A percentile compares a stretch with the other conserved stretches of the same genome.
These are phyloP conservation scores for Dipteronia sinensis DNA, from an alignment of 345 rosid genomes.

Conservation along the genomic window DNA sequence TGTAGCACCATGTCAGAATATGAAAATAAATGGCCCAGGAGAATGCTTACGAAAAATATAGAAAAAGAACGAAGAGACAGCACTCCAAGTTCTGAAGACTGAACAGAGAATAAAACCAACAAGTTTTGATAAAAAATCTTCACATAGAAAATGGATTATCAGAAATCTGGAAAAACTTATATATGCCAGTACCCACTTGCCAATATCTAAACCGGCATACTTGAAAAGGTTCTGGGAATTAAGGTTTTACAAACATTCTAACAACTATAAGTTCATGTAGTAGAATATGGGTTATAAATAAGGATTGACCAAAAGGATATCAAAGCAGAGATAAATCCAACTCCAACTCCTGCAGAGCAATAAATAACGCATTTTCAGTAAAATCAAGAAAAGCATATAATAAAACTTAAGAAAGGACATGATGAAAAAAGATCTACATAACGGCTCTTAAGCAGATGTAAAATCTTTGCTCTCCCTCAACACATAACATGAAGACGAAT, in stretches of 20 bases:
- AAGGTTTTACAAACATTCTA: constrained; percentile 60
- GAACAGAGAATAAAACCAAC: constrained; percentile 30
- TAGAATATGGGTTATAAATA: neutral
- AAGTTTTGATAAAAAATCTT: constrained; percentile 13
- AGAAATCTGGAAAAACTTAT: constrained; percentile 3
- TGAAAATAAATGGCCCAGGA: constrained; percentile 6
- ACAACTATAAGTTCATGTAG: constrained; percentile 13
- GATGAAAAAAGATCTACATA: neutral
- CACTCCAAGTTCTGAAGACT: constrained; percentile 98
- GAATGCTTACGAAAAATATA: constrained; percentile 84
- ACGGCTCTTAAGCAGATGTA: neutral
- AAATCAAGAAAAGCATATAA: constrained; percentile 1
- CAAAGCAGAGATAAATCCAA: constrained; percentile 93
- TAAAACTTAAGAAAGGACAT: neutral
- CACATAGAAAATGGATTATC: neutral
- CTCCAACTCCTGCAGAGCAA: constrained; percentile 84
- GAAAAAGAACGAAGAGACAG: constrained; percentile 97
- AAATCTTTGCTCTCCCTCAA: neutral
- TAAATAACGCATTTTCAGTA: constrained; percentile 23
- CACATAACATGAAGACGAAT: neutral
- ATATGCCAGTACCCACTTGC: constrained; percentile 67
- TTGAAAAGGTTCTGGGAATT: constrained; percentile 86
- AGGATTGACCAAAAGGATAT: constrained; percentile 67
- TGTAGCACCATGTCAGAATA: constrained; percentile 4
- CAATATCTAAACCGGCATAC: constrained; percentile 97